Evolutionary conservation across 495 filamentous ascomycete genomes (phyloP).

Genomic region (Astrothelium subdiscretum): DNA sequence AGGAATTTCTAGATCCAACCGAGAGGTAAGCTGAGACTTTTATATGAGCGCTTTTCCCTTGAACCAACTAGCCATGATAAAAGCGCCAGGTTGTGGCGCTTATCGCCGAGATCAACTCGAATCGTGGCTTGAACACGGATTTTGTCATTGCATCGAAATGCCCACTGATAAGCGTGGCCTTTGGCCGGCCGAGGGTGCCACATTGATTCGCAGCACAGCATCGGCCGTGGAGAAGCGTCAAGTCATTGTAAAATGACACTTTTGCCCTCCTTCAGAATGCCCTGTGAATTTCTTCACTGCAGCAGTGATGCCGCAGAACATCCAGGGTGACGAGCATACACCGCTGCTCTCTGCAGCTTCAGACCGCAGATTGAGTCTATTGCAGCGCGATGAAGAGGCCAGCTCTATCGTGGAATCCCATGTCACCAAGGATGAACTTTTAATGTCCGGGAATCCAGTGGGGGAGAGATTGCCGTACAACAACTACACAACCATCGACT

Average conservation of each 20-base stretch:
- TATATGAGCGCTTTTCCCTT: not conserved
- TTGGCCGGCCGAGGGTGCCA: not conserved
- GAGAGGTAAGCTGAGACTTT: not conserved
- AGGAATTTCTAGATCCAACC: not conserved
- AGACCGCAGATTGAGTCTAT: slow-evolving; percentile 6
- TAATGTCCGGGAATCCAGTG: slow-evolving; percentile 25
- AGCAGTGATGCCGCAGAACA: slow-evolving; percentile 2
- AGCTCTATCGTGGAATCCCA: slow-evolving; percentile 13
- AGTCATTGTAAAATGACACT: not conserved
- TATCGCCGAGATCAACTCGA: slow-evolving; percentile 1
- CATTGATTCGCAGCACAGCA: not conserved
- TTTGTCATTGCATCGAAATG: not conserved
- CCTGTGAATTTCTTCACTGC: not conserved
- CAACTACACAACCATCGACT: slow-evolving; percentile 48
- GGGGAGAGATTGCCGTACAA: slow-evolving; percentile 47
- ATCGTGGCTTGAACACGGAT: not conserved
- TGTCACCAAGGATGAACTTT: slow-evolving; percentile 11
- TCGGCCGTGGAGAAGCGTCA: not conserved
- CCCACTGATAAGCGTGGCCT: slow-evolving; percentile 1
- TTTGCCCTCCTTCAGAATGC: not conserved
- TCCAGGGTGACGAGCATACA: slow-evolving; percentile 4
- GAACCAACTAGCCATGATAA: not conserved
- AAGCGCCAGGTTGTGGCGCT: not conserved
- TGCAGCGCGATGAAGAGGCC: slow-evolving; percentile 13
- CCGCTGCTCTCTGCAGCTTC: slow-evolving; percentile 1